Conservation (phyloP, 208 protist species). For the Strigomonas galati region DNA sequence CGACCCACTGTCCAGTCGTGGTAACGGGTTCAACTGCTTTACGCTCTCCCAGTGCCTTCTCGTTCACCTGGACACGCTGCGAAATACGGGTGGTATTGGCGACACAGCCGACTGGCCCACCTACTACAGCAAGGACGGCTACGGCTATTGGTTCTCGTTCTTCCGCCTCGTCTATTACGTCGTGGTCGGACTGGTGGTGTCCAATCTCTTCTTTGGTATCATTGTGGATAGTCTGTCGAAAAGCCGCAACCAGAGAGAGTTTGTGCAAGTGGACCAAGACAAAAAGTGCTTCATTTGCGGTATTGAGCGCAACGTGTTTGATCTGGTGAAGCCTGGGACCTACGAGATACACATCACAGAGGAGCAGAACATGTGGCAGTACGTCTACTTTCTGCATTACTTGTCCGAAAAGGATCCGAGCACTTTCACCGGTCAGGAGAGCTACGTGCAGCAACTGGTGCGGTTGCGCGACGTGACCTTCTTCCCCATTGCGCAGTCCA, state of each 20-base stretch:
- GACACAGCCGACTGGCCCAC: constrained; percentile 64
- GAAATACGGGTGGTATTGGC: constrained; percentile 70
- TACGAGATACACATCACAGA: constrained; percentile 81
- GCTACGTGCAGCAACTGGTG: constrained; percentile 59
- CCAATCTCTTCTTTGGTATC: constrained; percentile 93
- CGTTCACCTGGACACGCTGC: constrained; percentile 71
- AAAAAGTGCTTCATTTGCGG: constrained; percentile 95
- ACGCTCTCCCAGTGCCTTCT: constrained; percentile 74
- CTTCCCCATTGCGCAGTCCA: constrained; percentile 64
- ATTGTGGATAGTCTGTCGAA: constrained; percentile 92
- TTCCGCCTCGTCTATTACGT: constrained; percentile 86
- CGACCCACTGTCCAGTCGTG: constrained; percentile 29
- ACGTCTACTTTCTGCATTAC: constrained; percentile 92
- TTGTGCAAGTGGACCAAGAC: constrained; percentile 60
- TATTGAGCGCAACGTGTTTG: constrained; percentile 76
- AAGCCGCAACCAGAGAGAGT: constrained; percentile 60
- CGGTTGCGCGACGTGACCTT: constrained; percentile 61
- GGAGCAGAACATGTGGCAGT: constrained; percentile 96
- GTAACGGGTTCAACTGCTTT: constrained; percentile 72
- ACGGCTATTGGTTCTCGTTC: constrained; percentile 86
- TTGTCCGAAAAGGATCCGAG: constrained; percentile 56
- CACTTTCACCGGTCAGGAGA: constrained; percentile 80
- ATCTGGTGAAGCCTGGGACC: constrained; percentile 57
- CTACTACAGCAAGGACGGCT: constrained; percentile 41
- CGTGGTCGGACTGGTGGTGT: constrained; percentile 73